Conservation (phyloP, 192 early-diverging fungal genomes). For the Mortierella antarctica region DNA sequence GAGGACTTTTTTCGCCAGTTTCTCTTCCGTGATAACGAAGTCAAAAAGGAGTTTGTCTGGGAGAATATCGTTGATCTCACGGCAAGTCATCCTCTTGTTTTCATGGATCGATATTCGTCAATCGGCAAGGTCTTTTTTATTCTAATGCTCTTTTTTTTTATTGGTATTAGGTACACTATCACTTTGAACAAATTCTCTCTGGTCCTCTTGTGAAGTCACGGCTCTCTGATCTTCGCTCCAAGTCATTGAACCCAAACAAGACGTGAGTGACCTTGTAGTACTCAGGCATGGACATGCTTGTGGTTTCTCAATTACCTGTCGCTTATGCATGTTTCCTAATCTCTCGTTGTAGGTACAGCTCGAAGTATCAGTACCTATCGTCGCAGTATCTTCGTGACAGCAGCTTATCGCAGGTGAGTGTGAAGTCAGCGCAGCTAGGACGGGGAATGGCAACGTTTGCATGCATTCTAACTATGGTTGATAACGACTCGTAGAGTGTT, state of each 20-base stretch:
- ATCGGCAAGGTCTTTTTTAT: not conserved
- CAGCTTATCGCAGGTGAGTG: constrained; percentile 66
- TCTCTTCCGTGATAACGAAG: constrained; percentile 67
- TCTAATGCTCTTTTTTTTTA: not conserved
- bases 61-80: constrained; percentile 67
- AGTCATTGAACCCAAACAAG: constrained; percentile 31
- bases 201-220: constrained; percentile 25
- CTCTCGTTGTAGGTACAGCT: constrained; percentile 9
- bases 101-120: too few relatives aligned
- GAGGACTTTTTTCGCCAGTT: constrained; percentile 66
- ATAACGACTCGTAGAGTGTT: constrained; percentile 22
- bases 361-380: constrained; percentile 60
- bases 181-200: constrained; percentile 37
- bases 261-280: constrained; percentile 19
- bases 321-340: not conserved
- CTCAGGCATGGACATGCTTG: not conserved
- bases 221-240: constrained; percentile 40
- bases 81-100: constrained; percentile 13
- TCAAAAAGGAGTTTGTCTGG: constrained; percentile 66
- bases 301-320: not conserved
- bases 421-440: not conserved
- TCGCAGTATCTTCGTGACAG: constrained; percentile 69
- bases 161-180: constrained; percentile 18
- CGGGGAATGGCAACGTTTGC: too few relatives aligned
- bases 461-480: not conserved